Percentiles rank a stretch among this genome's conserved stretches.
phyloP scores from a whole-genome alignment of 2,329 filamentous ascomycete genomes.

The Stylonectria norvegica region DNA sequence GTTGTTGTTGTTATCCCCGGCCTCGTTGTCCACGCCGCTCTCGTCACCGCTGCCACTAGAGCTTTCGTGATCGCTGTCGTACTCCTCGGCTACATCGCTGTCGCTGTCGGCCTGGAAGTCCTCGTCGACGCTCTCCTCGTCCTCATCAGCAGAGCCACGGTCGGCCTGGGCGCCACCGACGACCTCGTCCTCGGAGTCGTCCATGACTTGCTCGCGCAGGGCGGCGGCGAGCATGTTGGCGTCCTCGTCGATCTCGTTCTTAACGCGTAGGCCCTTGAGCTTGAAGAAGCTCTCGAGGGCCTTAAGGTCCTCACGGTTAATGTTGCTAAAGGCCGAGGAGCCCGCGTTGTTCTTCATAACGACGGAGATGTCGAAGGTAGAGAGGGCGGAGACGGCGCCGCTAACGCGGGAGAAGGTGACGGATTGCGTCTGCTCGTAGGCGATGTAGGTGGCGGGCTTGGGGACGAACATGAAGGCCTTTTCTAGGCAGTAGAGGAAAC shows the following conservation, averaged over 20 bases:
- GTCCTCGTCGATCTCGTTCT: slow-evolving; percentile 98
- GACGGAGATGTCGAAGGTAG: slow-evolving; percentile 96
- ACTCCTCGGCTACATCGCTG: slow-evolving; percentile 95
- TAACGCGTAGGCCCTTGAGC: slow-evolving; percentile 87
- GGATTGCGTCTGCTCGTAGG: slow-evolving; percentile 86
- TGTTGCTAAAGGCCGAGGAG: slow-evolving; percentile 97
- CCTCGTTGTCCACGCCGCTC: slow-evolving; percentile 47
- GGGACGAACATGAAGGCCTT: slow-evolving; percentile 99
- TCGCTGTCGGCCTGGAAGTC: slow-evolving; percentile 93
- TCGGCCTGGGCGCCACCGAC: slow-evolving; percentile 67
- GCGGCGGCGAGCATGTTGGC: slow-evolving; percentile 76
- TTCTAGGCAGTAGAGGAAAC: slow-evolving; percentile 93
- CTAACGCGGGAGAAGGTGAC: slow-evolving; percentile 96
- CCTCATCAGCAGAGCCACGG: slow-evolving; percentile 90
- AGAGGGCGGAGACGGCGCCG: slow-evolving; percentile 86
- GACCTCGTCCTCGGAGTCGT: slow-evolving; percentile 79
- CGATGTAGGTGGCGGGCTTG: slow-evolving; percentile 95
- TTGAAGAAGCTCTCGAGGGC: slow-evolving; percentile 98
- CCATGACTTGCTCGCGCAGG: slow-evolving; percentile 78
- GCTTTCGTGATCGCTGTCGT: slow-evolving; percentile 86
- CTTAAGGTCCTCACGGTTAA: slow-evolving; percentile 96
- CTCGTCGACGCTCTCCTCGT: slow-evolving; percentile 91
- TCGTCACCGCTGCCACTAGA: slow-evolving; percentile 65
- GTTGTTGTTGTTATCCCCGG: slow-evolving; percentile 41
- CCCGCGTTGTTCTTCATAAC: slow-evolving; percentile 81